These are phyloP conservation scores for Neofusicoccum cordaticola DNA, from an alignment of 2,329 filamentous ascomycete genomes.

Conservation along the genomic window DNA sequence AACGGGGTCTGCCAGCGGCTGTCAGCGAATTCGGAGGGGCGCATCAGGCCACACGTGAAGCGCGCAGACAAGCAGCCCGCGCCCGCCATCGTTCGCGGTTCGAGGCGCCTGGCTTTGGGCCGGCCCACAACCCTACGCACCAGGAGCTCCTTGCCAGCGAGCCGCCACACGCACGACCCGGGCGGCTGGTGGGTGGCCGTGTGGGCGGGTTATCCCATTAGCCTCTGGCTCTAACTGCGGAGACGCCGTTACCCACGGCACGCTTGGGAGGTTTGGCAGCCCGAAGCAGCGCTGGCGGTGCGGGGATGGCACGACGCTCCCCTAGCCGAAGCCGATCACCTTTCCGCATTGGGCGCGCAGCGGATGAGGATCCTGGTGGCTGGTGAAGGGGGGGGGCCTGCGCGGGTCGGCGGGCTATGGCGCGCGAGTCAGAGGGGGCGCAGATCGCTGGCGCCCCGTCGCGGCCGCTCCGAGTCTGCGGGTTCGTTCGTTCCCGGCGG, in stretches of 20 bases:
- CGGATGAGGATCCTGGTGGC: slow-evolving; percentile 6
- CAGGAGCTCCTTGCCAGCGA: slow-evolving; percentile 4
- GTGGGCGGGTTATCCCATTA: slow-evolving; percentile 4
- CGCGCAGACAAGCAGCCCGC: neutral
- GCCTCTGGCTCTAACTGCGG: slow-evolving; percentile 1
- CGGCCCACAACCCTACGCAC: neutral
- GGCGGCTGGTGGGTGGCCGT: slow-evolving; percentile 2
- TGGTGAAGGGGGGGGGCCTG: neutral
- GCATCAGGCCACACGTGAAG: neutral
- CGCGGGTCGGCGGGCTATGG: too few relatives aligned
- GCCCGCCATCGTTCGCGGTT: neutral
- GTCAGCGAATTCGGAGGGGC: neutral
- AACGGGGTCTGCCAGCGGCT: neutral
- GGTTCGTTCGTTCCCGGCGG: neutral
- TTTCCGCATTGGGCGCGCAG: slow-evolving; percentile 5
- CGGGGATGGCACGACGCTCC: slow-evolving; percentile 4
- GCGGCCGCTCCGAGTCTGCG: slow-evolving; percentile 4
- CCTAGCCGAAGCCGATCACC: slow-evolving; percentile 11
- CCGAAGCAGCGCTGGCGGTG: neutral
- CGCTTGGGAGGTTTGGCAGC: slow-evolving; percentile 4
- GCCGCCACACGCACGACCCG: slow-evolving; percentile 3
- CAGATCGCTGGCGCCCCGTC: neutral
- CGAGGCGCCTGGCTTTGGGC: neutral
- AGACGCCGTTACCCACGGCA: slow-evolving; percentile 13
- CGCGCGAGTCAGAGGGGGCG: neutral